phyloP scores from a whole-genome alignment of 352 stramenopile species.

The Phytophthora tentaculata region DNA sequence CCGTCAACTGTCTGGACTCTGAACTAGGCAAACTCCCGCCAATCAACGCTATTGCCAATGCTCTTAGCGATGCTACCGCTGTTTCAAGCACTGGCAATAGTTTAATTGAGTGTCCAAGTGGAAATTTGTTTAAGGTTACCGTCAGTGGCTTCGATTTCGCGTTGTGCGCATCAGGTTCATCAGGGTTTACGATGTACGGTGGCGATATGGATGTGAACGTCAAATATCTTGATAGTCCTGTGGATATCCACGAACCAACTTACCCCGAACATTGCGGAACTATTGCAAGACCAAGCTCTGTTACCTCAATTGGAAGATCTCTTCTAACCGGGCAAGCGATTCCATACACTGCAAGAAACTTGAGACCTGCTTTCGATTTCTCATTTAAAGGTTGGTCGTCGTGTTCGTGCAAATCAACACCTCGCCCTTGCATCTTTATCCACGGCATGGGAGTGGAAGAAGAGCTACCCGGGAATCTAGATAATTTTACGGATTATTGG shows the following conservation, averaged over 20 bases:
- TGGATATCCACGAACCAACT: neutral
- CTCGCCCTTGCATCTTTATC: constrained; percentile 22
- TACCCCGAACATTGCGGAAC: neutral
- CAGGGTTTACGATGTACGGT: constrained; percentile 10
- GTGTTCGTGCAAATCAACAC: constrained; percentile 20
- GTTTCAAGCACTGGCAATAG: neutral
- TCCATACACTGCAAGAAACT: neutral
- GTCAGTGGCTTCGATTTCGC: constrained; percentile 17
- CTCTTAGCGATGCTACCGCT: constrained; percentile 4
- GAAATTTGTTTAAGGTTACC: constrained; percentile 4
- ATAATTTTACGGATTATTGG: constrained; percentile 20
- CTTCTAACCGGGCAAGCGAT: constrained; percentile 3
- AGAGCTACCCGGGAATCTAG: constrained; percentile 15
- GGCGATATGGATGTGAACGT: constrained; percentile 10
- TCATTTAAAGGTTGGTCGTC: neutral
- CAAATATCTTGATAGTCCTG: constrained; percentile 2
- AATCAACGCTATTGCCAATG: constrained; percentile 14
- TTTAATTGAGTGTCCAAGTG: constrained; percentile 2
- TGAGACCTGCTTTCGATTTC: constrained; percentile 18
- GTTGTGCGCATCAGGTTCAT: constrained; percentile 1
- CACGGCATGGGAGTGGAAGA: constrained; percentile 17
- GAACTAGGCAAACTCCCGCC: constrained; percentile 8
- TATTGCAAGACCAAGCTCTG: neutral
- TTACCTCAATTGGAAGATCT: neutral
- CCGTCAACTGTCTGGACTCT: constrained; percentile 3